Percentiles rank a stretch among this genome's conserved stretches.
Conservation (phyloP, 371 early-diverging fungal genomes). For the Astathelohania contejeani region DNA sequence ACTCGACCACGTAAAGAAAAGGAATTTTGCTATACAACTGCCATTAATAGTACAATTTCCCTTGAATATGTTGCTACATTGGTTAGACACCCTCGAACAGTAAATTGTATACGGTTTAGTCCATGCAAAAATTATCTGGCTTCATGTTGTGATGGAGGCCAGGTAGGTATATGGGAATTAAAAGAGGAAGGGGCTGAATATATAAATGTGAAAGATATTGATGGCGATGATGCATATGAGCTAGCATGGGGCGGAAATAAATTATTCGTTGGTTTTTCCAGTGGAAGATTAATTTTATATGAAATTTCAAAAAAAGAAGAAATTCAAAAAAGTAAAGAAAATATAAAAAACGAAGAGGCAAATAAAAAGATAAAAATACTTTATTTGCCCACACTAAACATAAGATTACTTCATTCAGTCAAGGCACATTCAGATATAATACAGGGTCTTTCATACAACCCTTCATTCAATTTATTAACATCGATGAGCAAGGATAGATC, state of each 20-base stretch:
- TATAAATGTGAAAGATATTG: conserved; percentile 23
- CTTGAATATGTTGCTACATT: conserved; percentile 36
- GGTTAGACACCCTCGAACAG: conserved; percentile 28
- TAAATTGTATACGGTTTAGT: conserved; percentile 45
- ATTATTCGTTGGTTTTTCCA: conserved; percentile 28
- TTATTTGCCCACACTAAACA: no score
- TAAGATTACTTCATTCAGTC: conserved; percentile 7
- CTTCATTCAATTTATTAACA: conserved; percentile 6
- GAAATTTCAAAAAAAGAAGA: neutral
- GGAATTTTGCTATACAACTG: conserved; percentile 45
- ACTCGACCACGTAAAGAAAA: no score
- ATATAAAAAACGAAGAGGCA: conserved; percentile 3
- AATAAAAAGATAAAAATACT: conserved; percentile 13
- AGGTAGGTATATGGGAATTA: conserved; percentile 32
- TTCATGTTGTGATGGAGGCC: conserved; percentile 44
- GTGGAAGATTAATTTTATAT: conserved; percentile 19
- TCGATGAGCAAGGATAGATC: conserved; percentile 37
- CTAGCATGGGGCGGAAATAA: conserved; percentile 29
- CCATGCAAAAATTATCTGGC: conserved; percentile 28
- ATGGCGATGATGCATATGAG: conserved; percentile 48
- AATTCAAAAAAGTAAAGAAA: neutral
- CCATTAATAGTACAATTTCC: conserved; percentile 20
- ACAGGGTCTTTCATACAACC: conserved; percentile 37
- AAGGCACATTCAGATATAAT: conserved; percentile 33
- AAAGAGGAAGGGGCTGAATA: conserved; percentile 3